Base-by-base conservation (phyloP, 1,139 yeast species). In the Ashbya aceris region DNA sequence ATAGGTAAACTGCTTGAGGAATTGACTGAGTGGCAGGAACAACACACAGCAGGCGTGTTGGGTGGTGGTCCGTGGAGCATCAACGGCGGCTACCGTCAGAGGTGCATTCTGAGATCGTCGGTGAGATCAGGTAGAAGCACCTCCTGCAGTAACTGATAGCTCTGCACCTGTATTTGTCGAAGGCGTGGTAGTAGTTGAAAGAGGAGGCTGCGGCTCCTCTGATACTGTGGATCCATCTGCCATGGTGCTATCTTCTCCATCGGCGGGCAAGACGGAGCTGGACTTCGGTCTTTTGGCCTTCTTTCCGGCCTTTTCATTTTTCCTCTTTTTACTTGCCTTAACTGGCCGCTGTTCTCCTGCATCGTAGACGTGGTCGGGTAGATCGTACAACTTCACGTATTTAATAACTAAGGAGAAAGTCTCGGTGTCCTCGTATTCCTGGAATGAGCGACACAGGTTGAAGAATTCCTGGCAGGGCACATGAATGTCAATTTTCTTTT, bases 391-490 rank as follows among this genome's bases (percentile, higher is more conserved):
- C 54, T 84, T 83, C 11, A 87, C 89, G 52, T 85, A 82, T 54
- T 82, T 82, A 38, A 91, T 83, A 42, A 73, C 74, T 46, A 82
- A 66, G 27, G 74, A 72, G 49, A 69, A 70, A 39, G 69, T 67
- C 58, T 80, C 71, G n/a, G 71, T 62, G 34, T 75, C 74, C 44
- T 74, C 80, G 50, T 81, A 75, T 55, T 74, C 91, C 32, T 71
- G 69, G 79, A 91, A 85, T 32, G 77, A 71, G 51, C 85, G 79
- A 61, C 96, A 85, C 12, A 86, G 66, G 41, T 73, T 79, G 63
- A 73, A 85, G 60, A 89, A 91, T 48, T 91, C 98, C 13, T 86
- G 74, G 58, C 97, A 89, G 8, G 97, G 96, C 52, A 81, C 74
- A 54, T 86, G 95, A 41, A 91, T 83, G 58, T 91, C 96, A 48